A percentile compares a stretch with the other conserved stretches of the same genome.
Conservation (phyloP, 2,329 filamentous ascomycete species). For the Epichloe baconii region DNA sequence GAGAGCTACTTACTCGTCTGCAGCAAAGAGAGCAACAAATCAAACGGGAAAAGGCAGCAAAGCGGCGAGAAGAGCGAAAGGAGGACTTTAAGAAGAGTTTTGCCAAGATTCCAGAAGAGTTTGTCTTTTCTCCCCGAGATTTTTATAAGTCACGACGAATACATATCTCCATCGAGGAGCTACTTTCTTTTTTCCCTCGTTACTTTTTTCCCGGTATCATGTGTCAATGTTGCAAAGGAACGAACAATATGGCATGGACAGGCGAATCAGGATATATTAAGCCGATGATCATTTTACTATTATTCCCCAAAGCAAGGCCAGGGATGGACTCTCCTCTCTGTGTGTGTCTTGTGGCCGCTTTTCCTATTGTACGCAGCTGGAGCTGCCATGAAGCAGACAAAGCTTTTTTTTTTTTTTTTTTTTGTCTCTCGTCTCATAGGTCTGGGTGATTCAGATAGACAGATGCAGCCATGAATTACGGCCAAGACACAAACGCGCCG, state of each 20-base stretch:
- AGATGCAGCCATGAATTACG: background rate
- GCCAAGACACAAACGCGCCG: background rate
- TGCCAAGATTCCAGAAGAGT: background rate
- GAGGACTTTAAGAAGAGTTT: background rate
- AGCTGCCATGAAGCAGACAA: too few species aligned
- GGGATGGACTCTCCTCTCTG: too few species aligned
- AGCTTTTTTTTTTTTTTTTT: too few species aligned
- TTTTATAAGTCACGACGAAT: background rate
- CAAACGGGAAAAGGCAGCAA: slow-evolving; percentile 2
- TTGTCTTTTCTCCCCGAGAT: background rate
- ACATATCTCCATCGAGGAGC: background rate
- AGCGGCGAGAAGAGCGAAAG: slow-evolving; percentile 1
- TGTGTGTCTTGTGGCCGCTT: too few species aligned
- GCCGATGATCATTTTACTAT: background rate
- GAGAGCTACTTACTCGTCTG: slow-evolving; percentile 2
- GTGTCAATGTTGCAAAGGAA: background rate
- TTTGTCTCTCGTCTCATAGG: background rate
- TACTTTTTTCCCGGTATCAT: background rate
- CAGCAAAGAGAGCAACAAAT: slow-evolving; percentile 2
- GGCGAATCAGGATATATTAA: background rate
- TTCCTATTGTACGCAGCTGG: too few species aligned
- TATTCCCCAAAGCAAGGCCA: too few species aligned
- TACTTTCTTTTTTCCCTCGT: background rate
- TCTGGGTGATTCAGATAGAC: background rate
- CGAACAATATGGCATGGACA: background rate